Evolutionary conservation across 1,139 yeast species (phyloP).

Genomic region (Geotrichum candidum): DNA sequence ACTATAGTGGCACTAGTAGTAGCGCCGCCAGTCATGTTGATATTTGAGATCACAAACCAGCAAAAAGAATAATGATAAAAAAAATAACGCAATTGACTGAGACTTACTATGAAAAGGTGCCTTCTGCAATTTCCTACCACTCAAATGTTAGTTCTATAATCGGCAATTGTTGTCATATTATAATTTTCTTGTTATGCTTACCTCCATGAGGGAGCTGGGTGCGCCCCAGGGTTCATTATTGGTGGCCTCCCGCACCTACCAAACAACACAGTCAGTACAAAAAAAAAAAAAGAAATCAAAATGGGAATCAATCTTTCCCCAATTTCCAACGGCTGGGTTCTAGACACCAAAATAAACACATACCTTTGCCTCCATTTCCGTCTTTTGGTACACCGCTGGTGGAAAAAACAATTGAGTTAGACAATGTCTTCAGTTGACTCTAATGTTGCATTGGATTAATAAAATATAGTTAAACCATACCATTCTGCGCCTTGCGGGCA

Average conservation of each 20-base stretch:
- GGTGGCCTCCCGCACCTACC: conserved; percentile 73
- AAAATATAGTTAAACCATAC: conserved; percentile 21
- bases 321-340: background rate
- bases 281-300: background rate
- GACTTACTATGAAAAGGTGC: conserved; percentile 69
- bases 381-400: conserved; percentile 79
- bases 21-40: background rate
- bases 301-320: background rate
- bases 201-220: conserved; percentile 75
- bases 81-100: background rate
- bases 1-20: background rate
- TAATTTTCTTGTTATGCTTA: conserved; percentile 15
- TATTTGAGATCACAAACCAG: background rate
- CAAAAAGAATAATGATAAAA: background rate
- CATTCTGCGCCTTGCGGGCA: conserved; percentile 96
- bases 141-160: background rate
- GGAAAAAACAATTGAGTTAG: conserved; percentile 24
- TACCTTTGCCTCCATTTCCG: conserved; percentile 93
- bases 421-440: background rate
- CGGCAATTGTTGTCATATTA: background rate
- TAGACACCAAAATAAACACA: conserved; percentile 1
- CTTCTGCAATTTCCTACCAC: conserved; percentile 74
- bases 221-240: conserved; percentile 99
- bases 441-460: background rate
- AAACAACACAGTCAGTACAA: background rate